These are phyloP conservation scores for Chlamydomonas reinhardtii DNA, from an alignment of 163 green algal species.

Conservation along the genomic window DNA sequence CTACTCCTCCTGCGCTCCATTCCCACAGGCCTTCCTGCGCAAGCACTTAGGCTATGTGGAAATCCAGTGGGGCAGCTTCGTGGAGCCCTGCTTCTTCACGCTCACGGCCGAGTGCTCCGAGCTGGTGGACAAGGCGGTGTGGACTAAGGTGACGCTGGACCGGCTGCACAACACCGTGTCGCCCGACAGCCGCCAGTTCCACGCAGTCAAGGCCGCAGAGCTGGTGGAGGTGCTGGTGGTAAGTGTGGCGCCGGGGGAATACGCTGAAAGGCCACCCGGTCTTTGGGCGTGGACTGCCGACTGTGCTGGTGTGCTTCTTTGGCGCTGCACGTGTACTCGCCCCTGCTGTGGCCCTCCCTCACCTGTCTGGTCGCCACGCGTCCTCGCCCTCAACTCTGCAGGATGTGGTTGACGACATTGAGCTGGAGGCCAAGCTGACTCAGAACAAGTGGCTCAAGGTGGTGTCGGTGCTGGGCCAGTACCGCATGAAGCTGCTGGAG, in stretches of 20 bases:
- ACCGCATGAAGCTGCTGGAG: constrained; percentile 46
- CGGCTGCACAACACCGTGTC: constrained; percentile 50
- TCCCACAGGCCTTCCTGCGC: neutral
- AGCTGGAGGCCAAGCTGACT: constrained; percentile 15
- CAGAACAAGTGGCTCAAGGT: constrained; percentile 45
- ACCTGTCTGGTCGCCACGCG: too few relatives aligned
- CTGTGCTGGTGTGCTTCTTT: neutral
- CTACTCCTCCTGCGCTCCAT: too few relatives aligned
- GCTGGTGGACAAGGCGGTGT: constrained; percentile 6
- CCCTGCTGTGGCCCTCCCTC: too few relatives aligned
- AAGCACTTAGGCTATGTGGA: constrained; percentile 44
- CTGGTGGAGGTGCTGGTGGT: neutral
- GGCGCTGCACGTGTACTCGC: too few relatives aligned
- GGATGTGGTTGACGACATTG: constrained; percentile 50
- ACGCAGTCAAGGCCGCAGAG: constrained; percentile 32
- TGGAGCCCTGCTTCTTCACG: constrained; percentile 47
- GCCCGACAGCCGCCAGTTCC: constrained; percentile 46
- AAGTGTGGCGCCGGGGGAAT: too few relatives aligned
- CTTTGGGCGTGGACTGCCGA: too few relatives aligned
- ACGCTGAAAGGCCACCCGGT: too few relatives aligned
- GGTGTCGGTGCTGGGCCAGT: constrained; percentile 15
- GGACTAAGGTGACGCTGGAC: constrained; percentile 20
- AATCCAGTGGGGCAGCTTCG: constrained; percentile 32
- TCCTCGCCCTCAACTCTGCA: neutral
- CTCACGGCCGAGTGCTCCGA: constrained; percentile 38